phyloP scores from a whole-genome alignment of 306 rosid genomes.

The Ceratonia siliqua region DNA sequence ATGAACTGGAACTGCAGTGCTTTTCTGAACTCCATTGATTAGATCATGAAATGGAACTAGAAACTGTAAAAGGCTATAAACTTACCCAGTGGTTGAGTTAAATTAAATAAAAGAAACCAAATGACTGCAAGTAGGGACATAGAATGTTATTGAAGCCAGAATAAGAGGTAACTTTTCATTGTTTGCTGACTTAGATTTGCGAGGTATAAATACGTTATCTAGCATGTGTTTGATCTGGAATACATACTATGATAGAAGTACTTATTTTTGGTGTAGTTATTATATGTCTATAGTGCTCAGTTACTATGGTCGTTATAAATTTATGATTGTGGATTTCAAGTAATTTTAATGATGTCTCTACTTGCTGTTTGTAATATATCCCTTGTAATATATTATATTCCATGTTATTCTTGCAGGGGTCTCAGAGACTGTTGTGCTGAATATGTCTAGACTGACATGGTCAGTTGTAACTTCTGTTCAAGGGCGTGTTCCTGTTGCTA shows the following conservation, averaged over 20 bases:
- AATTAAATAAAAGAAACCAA: constrained; percentile 3
- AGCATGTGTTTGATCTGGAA: constrained; percentile 5
- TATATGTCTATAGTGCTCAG: not conserved
- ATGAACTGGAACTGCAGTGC: constrained; percentile 4
- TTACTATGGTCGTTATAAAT: constrained; percentile 9
- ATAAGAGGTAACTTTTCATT: constrained; percentile 2
- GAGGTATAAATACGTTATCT: not conserved
- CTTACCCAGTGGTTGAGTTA: not conserved
- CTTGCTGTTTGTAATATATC: constrained; percentile 2
- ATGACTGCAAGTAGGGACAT: not conserved
- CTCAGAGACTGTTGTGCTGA: constrained; percentile 80
- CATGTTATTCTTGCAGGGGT: constrained; percentile 59
- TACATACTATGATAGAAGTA: not conserved
- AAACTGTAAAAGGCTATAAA: not conserved
- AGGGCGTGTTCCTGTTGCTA: constrained; percentile 90
- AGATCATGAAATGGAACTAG: not conserved
- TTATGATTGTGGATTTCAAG: constrained; percentile 15
- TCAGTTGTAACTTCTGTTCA: constrained; percentile 84
- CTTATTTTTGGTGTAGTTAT: not conserved
- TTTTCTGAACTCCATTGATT: not conserved
- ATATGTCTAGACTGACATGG: constrained; percentile 89
- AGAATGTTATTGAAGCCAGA: not conserved
- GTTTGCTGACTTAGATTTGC: constrained; percentile 11
- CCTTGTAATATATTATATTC: constrained; percentile 16
- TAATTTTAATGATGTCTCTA: not conserved